Evolutionary conservation across 306 rosid species (phyloP), one percentile per base, ranked within the genome.

Genomic region (Carpinus viminea): DNA sequence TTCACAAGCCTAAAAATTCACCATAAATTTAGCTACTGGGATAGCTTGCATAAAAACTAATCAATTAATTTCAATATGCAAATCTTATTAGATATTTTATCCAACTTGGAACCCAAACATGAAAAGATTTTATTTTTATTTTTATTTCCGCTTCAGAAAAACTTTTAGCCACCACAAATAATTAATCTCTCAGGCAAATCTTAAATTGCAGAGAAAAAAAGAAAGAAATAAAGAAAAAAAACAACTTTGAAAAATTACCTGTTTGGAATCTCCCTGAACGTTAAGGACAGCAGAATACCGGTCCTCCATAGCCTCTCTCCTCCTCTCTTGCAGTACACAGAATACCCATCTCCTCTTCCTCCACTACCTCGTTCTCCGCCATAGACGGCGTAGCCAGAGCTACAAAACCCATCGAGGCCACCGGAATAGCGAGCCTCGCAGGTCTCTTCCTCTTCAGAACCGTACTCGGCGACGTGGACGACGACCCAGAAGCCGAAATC

Each of bases 371-470:
- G 71, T 90, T 81, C 57, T 81, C 80, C 65, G 74, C 79, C 74
- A 82, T n/a, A 0, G 86, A 90, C 34, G 91, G 92, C 76, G 84
- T 80, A 72, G 76, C 68, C 46, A 90, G 83, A 71, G 66, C 88
- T 21, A 76, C 86, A 11, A 89, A 85, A 53, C 80, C 20, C 66
- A 81, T 50, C 18, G 96, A 83, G 2, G 84, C 76, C 60, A 86
- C 87, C 12, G 99, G 99, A 82, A 95, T 91, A 47, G 83, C 91
- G 70, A 95, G 87, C 86, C 84, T 88, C 0, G 91, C 74, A 1
- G 99, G 99, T 69, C 99, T 83, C 79, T 95, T 95, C 86, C 99
- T 90, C 90, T 95, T 95, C 90, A 90, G 80, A 10, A 86, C 85
- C 66, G 98, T 7, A 65, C 36, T 84, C 0, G 91, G 87, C 2